Conservation (phyloP, 805 yeast genomes). For the Saturnispora dispora region DNA sequence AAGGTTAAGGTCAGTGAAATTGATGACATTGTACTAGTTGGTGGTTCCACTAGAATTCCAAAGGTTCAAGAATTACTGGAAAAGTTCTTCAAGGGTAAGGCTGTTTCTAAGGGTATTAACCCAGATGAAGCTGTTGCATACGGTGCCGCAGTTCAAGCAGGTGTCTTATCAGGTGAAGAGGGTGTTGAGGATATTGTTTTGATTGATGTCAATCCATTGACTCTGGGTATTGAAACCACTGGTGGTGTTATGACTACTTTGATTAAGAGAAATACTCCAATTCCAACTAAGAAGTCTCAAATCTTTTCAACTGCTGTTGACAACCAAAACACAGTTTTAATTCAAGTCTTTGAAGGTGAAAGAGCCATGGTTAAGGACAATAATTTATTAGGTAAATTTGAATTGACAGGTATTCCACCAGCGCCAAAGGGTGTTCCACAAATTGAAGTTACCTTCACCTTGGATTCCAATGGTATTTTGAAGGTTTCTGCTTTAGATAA, state of each 20-base stretch:
- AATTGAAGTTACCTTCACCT: slow-evolving; percentile 80
- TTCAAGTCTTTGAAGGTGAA: slow-evolving; percentile 94
- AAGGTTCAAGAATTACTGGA: slow-evolving; percentile 92
- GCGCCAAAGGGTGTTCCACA: slow-evolving; percentile 92
- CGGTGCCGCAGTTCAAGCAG: slow-evolving; percentile 99
- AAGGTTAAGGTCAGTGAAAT: slow-evolving; percentile 79
- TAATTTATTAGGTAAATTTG: slow-evolving; percentile 81
- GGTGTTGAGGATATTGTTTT: slow-evolving; percentile 85
- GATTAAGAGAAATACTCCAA: slow-evolving; percentile 90
- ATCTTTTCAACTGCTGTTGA: slow-evolving; percentile 94
- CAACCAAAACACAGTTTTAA: slow-evolving; percentile 90
- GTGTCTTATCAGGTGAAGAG: slow-evolving; percentile 92
- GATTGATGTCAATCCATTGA: slow-evolving; percentile 88
- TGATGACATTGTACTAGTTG: slow-evolving; percentile 93
- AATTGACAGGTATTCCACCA: slow-evolving; percentile 79
- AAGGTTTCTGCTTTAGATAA: slow-evolving; percentile 84
- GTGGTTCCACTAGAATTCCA: slow-evolving; percentile 99
- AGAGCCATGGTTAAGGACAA: slow-evolving; percentile 91
- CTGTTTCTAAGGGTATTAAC: slow-evolving; percentile 93
- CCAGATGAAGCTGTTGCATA: slow-evolving; percentile 99
- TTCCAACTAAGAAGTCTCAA: slow-evolving; percentile 92
- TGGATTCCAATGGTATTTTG: slow-evolving; percentile 81
- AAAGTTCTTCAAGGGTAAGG: slow-evolving; percentile 86
- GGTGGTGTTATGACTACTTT: slow-evolving; percentile 97
- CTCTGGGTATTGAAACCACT: slow-evolving; percentile 92